These are phyloP conservation scores for Termitomyces sp. DNA, from an alignment of 768 basidiomycete species.

Conservation along the genomic window DNA sequence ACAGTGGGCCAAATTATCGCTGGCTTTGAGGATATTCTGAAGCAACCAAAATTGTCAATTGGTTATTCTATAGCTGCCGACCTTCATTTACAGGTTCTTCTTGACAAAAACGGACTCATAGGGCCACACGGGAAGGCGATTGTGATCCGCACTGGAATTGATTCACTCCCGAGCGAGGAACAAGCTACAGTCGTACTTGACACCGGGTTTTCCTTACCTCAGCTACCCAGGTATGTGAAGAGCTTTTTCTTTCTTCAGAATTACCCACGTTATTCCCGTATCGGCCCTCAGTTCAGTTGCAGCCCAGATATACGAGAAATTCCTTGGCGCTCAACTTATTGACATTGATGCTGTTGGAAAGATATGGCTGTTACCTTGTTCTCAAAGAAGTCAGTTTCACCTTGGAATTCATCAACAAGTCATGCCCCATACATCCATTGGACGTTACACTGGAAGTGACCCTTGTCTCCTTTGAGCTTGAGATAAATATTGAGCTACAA, in stretches of 20 bases:
- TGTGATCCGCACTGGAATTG: conserved; percentile 38
- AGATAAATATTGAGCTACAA: not conserved
- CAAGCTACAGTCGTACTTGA: conserved; percentile 62
- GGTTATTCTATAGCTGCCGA: conserved; percentile 29
- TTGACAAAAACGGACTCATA: conserved; percentile 57
- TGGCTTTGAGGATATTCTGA: conserved; percentile 41
- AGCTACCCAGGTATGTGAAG: conserved; percentile 42
- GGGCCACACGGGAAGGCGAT: conserved; percentile 55
- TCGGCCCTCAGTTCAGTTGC: conserved; percentile 41
- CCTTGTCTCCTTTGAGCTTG: not conserved
- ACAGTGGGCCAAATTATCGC: conserved; percentile 55
- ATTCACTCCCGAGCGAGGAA: conserved; percentile 30
- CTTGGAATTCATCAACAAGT: conserved; percentile 51
- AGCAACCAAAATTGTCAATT: conserved; percentile 48
- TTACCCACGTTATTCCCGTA: conserved; percentile 3
- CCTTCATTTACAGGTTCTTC: conserved; percentile 63
- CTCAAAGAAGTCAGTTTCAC: conserved; percentile 58
- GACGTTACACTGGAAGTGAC: conserved; percentile 49
- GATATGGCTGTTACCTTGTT: conserved; percentile 61
- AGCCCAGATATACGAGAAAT: conserved; percentile 52
- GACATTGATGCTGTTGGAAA: conserved; percentile 34
- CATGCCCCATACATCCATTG: conserved; percentile 60
- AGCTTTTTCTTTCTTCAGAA: not conserved
- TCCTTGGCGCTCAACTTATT: conserved; percentile 46
- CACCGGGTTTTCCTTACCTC: conserved; percentile 64